Evolutionary conservation across 2,329 filamentous ascomycete genomes (phyloP).

Genomic region (Volutella citrinella): DNA sequence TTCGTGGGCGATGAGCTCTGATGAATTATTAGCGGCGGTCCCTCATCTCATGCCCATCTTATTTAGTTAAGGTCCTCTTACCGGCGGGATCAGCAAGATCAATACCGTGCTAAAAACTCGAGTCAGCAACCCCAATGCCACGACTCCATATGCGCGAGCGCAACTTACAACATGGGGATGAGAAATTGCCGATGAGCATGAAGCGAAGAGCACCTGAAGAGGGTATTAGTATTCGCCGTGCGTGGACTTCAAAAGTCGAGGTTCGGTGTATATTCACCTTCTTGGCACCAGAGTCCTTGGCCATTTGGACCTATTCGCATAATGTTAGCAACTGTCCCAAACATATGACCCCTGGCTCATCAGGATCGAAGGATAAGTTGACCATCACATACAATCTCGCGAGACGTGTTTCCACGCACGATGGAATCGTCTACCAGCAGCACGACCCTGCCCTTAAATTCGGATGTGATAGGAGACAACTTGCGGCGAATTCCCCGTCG

Average conservation of each 20-base stretch:
- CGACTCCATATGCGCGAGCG: too few relatives aligned
- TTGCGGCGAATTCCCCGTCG: constrained; percentile 88
- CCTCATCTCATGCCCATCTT: background rate
- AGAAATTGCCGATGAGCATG: constrained; percentile 77
- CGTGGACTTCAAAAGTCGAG: too few relatives aligned
- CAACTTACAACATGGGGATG: constrained; percentile 81
- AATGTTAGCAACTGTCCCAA: too few relatives aligned
- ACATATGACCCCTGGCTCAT: too few relatives aligned
- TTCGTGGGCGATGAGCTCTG: constrained; percentile 41
- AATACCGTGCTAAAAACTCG: constrained; percentile 38
- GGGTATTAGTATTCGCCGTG: too few relatives aligned
- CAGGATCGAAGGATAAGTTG: too few relatives aligned
- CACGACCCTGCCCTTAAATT: constrained; percentile 79
- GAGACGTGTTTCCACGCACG: constrained; percentile 67
- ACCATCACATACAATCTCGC: constrained; percentile 61
- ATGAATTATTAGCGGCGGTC: constrained; percentile 1
- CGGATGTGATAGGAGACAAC: constrained; percentile 79
- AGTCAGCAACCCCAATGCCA: too few relatives aligned
- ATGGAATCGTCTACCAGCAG: constrained; percentile 87
- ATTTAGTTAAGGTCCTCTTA: constrained; percentile 11
- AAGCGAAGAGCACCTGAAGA: constrained; percentile 83
- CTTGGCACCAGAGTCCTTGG: constrained; percentile 75
- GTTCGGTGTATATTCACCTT: too few relatives aligned
- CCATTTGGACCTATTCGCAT: constrained; percentile 64
- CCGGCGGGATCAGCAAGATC: constrained; percentile 41